Conservation (phyloP, 2,329 filamentous ascomycete genomes). For the Zymoseptoria ardabiliae region DNA sequence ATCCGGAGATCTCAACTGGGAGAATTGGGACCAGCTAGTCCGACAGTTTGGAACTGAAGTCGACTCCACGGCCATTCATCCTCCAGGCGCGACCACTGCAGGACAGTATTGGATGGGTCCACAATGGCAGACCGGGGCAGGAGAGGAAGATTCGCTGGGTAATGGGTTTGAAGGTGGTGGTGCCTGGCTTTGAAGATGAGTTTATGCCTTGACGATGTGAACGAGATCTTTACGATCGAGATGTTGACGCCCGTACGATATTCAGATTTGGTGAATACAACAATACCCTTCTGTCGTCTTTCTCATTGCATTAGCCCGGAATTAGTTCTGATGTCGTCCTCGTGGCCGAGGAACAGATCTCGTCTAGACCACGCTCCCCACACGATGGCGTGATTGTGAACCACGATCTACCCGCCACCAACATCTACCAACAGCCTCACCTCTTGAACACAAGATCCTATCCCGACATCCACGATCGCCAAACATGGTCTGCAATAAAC, state of each 20-base stretch:
- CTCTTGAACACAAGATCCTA: background rate
- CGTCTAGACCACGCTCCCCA: background rate
- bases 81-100: constrained; percentile 1
- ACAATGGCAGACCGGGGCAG: background rate
- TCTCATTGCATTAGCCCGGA: background rate
- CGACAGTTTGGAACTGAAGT: constrained; percentile 41
- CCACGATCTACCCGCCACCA: background rate
- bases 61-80: constrained; percentile 15
- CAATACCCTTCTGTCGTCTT: background rate
- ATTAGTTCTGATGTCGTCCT: background rate
- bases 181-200: background rate
- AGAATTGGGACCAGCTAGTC: constrained; percentile 43
- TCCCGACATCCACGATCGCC: background rate
- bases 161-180: background rate
- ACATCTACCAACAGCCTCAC: background rate
- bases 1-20: constrained; percentile 39
- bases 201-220: background rate
- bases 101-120: background rate
- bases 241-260: background rate
- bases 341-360: background rate
- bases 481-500: background rate
- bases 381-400: background rate
- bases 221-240: background rate
- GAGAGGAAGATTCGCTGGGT: background rate
- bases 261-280: background rate